These are phyloP conservation scores for Vigna radiata DNA, from an alignment of 306 rosid species.

Conservation along the genomic window DNA sequence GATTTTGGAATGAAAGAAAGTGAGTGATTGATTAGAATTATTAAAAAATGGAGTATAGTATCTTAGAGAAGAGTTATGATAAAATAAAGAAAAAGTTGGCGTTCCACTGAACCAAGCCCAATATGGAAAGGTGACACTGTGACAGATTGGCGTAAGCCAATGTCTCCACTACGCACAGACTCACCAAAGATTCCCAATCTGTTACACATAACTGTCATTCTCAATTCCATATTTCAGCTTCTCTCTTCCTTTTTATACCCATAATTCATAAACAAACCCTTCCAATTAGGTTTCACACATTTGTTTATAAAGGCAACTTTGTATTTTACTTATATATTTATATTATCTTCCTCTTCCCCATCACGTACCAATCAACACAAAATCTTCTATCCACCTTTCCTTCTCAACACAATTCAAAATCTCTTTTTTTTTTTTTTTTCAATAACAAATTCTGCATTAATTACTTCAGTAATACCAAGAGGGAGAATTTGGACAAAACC, in stretches of 20 bases:
- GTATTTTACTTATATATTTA: no score
- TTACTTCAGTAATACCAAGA: no score
- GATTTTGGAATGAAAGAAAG: no score
- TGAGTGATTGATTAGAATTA: neutral
- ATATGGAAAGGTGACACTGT: conserved; percentile 49
- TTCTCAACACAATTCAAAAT: no score
- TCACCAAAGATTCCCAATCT: neutral
- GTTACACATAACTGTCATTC: conserved; percentile 8
- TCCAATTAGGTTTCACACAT: neutral
- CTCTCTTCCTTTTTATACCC: neutral
- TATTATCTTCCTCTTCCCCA: no score
- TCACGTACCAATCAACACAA: no score
- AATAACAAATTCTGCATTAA: no score
- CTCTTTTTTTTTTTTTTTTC: no score
- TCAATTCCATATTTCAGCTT: conserved; percentile 34
- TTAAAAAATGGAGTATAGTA: neutral
- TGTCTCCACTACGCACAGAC: conserved; percentile 31
- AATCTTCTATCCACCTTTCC: no score
- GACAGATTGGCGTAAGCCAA: conserved; percentile 32
- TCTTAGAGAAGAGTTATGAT: conserved; percentile 34
- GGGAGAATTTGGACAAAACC: neutral
- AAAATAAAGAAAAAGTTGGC: conserved; percentile 46
- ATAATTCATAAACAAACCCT: neutral
- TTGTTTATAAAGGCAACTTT: no score
- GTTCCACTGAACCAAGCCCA: conserved; percentile 57